Evolutionary conservation across 2,329 filamentous ascomycete species (phyloP).

Genomic region (Monilinia fructigena): DNA sequence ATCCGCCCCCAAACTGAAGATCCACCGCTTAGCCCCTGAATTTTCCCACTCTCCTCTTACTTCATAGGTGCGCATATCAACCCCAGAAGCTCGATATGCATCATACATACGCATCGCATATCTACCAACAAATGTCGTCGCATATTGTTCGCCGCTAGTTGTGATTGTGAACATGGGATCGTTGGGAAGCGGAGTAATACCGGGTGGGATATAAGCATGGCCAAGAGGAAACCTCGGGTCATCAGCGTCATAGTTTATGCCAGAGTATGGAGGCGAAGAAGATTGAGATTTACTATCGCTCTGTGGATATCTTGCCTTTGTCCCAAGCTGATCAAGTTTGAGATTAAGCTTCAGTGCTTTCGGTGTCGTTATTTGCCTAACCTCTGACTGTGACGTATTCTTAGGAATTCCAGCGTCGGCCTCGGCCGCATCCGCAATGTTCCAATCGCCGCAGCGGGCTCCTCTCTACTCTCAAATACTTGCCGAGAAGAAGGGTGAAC

Average conservation of each 20-base stretch:
- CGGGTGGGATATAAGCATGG: constrained; percentile 4
- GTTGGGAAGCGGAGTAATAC: background rate
- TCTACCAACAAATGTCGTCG: constrained; percentile 2
- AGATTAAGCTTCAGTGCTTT: background rate
- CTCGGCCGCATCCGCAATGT: background rate
- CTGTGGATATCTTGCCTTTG: background rate
- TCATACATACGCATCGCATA: constrained; percentile 7
- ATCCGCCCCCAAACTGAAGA: constrained; percentile 5
- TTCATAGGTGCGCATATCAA: background rate
- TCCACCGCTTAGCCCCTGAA: background rate
- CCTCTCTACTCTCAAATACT: background rate
- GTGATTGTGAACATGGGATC: constrained; percentile 9
- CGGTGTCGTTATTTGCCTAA: background rate
- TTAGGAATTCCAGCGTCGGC: background rate
- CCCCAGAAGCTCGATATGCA: constrained; percentile 9
- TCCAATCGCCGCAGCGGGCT: background rate
- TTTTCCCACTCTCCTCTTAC: constrained; percentile 11
- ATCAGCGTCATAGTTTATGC: background rate
- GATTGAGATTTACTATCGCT: background rate
- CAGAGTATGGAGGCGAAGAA: background rate
- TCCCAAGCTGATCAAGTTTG: background rate
- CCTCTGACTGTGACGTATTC: background rate
- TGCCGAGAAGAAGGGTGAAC: background rate
- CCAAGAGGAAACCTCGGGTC: constrained; percentile 14
- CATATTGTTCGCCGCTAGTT: background rate